Percentiles rank a stretch among this genome's conserved stretches.
Conservation (phyloP, 2,329 filamentous ascomycete species). For the Colletotrichum eleusines region DNA sequence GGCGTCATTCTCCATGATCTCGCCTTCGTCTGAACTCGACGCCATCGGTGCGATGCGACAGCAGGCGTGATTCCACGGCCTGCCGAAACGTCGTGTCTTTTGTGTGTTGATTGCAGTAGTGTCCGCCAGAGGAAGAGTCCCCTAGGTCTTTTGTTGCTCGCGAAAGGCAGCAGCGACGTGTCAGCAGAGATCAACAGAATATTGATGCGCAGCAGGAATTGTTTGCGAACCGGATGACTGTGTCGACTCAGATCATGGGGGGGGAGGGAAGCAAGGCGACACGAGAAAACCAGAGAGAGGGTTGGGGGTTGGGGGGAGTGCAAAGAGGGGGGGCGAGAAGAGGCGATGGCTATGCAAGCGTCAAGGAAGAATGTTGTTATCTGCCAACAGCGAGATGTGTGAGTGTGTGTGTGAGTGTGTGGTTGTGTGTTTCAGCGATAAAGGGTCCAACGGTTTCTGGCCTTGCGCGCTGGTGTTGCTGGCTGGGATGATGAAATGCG, state of each 20-base stretch:
- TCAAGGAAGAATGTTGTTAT: conserved; percentile 12
- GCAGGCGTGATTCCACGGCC: conserved; percentile 8
- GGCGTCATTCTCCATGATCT: conserved; percentile 82
- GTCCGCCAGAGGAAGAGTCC: conserved; percentile 40
- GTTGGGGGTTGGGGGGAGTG: too few species aligned
- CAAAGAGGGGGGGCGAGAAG: conserved; percentile 22
- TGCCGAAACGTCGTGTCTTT: conserved; percentile 1
- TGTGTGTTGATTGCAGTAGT: conserved; percentile 22
- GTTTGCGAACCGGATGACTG: conserved; percentile 44
- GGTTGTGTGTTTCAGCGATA: conserved; percentile 24
- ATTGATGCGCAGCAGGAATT: conserved; percentile 41
- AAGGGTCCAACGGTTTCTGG: conserved; percentile 33
- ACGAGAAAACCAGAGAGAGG: conserved; percentile 27
- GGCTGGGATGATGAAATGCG: conserved; percentile 32
- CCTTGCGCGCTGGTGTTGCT: conserved; percentile 3
- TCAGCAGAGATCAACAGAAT: conserved; percentile 41
- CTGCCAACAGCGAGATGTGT: conserved; percentile 8
- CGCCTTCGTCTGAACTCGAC: conserved; percentile 85
- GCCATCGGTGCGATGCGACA: conserved; percentile 41
- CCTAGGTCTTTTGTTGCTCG: conserved; percentile 41
- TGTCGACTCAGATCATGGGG: conserved; percentile 43
- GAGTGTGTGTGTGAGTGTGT: not conserved
- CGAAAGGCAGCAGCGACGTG: conserved; percentile 40
- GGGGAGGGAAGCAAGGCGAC: conserved; percentile 22
- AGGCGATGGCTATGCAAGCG: conserved; percentile 16